Percentiles rank a stretch among this genome's conserved stretches.
Evolutionary conservation across 2,329 filamentous ascomycete genomes (phyloP).

Genomic region (Trichoderma aggressivum): DNA sequence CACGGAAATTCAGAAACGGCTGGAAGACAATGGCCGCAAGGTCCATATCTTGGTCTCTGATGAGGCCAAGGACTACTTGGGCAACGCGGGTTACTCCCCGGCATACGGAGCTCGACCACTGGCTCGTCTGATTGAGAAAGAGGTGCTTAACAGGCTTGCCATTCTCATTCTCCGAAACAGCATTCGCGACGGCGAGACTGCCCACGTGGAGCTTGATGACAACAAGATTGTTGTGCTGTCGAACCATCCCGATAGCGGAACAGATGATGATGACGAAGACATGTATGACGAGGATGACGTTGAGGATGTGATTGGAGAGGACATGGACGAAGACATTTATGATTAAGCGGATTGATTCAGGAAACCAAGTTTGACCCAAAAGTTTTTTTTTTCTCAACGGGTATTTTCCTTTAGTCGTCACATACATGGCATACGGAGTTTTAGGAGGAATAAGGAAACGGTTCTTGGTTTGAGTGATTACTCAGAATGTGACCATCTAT

Average conservation of each 20-base stretch:
- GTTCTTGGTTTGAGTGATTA: background rate
- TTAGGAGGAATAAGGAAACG: background rate
- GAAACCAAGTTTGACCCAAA: background rate
- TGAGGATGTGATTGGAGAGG: slow-evolving; percentile 61
- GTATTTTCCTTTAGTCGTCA: background rate
- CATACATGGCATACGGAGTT: background rate
- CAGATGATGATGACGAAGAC: slow-evolving; percentile 64
- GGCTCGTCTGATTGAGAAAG: slow-evolving; percentile 88
- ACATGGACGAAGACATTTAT: slow-evolving; percentile 58
- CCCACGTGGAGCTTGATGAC: slow-evolving; percentile 73
- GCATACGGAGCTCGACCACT: slow-evolving; percentile 91
- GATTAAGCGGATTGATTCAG: slow-evolving; percentile 29
- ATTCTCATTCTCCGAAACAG: slow-evolving; percentile 84
- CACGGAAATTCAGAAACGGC: slow-evolving; percentile 82
- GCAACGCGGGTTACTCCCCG: slow-evolving; percentile 86
- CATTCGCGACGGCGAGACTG: slow-evolving; percentile 80
- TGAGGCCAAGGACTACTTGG: slow-evolving; percentile 90
- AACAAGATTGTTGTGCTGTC: slow-evolving; percentile 77
- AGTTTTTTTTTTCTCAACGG: background rate
- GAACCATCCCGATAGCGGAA: slow-evolving; percentile 68
- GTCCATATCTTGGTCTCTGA: slow-evolving; percentile 78
- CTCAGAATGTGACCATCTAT: background rate
- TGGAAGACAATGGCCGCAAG: slow-evolving; percentile 80
- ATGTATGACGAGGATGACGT: slow-evolving; percentile 72
- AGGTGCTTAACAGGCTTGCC: slow-evolving; percentile 89